phyloP scores from a whole-genome alignment of 768 basidiomycete species.

The Candolleomyces aberdarensis region DNA sequence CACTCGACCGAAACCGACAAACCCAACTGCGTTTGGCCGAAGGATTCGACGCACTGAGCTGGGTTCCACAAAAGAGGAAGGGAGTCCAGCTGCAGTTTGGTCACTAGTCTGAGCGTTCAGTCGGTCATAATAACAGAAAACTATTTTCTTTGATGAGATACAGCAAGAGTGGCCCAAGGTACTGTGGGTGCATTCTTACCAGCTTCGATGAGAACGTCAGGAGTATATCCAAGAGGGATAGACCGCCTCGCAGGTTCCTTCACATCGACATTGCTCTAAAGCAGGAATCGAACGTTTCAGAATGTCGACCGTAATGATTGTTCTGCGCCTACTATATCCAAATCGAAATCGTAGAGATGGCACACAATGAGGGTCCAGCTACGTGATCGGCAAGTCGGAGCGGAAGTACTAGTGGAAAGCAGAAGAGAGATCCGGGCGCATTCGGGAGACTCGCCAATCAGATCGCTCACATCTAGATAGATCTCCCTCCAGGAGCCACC shows the following conservation, averaged over 20 bases:
- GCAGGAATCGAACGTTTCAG: not conserved
- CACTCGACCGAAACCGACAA: constrained; percentile 97
- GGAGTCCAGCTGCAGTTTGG: constrained; percentile 75
- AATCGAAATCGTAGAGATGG: constrained; percentile 93
- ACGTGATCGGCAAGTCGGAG: not conserved
- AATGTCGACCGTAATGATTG: not conserved
- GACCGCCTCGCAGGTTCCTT: constrained; percentile 53
- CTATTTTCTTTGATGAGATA: not conserved
- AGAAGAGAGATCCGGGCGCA: no score
- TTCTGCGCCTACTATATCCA: constrained; percentile 60
- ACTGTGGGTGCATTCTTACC: constrained; percentile 38
- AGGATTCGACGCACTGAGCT: constrained; percentile 54
- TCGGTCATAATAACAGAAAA: not conserved
- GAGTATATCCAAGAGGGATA: constrained; percentile 85
- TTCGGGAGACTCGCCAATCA: no score
- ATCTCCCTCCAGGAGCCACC: no score
- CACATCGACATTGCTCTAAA: constrained; percentile 84
- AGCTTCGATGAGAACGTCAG: constrained; percentile 90
- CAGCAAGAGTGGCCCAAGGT: not conserved
- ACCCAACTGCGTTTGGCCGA: constrained; percentile 64
- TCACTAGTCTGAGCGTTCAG: constrained; percentile 60
- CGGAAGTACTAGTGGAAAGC: no score
- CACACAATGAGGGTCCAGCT: constrained; percentile 74
- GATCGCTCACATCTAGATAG: no score
- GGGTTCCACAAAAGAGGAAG: constrained; percentile 81